Evolutionary conservation across 345 rosid genomes (phyloP).

Genomic region (Eucalyptus coolabah): DNA sequence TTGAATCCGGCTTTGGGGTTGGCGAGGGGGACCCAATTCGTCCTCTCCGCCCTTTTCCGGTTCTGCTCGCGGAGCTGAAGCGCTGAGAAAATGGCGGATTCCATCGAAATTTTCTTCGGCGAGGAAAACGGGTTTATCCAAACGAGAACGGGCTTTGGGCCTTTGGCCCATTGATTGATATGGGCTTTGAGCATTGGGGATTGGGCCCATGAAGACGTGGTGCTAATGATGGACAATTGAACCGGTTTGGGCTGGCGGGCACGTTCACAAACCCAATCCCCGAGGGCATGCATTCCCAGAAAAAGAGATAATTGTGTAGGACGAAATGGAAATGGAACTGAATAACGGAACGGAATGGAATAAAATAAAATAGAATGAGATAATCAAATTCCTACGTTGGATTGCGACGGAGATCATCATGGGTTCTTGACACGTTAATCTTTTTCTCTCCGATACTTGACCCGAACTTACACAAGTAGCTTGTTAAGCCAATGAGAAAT

Average conservation of each 20-base stretch:
- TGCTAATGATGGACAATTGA: neutral
- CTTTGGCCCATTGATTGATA: neutral
- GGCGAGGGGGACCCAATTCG: neutral
- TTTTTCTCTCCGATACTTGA: neutral
- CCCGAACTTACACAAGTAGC: neutral
- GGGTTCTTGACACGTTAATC: neutral
- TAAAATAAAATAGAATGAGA: neutral
- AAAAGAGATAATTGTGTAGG: no score
- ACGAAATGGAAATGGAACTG: neutral
- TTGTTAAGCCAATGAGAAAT: neutral
- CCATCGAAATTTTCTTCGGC: neutral
- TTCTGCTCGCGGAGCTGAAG: neutral
- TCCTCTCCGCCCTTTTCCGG: neutral
- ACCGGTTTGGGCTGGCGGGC: neutral
- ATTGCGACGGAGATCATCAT: neutral
- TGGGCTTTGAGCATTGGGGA: neutral
- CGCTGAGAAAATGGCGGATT: neutral
- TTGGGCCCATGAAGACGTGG: neutral
- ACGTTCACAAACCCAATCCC: neutral
- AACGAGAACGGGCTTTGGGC: neutral
- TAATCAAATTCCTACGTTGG: neutral
- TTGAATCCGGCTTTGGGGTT: neutral
- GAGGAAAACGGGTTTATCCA: neutral
- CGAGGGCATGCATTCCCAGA: neutral
- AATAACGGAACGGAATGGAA: neutral